phyloP scores from a whole-genome alignment of 2,329 filamentous ascomycete genomes.

The Zasmidium cellare region DNA sequence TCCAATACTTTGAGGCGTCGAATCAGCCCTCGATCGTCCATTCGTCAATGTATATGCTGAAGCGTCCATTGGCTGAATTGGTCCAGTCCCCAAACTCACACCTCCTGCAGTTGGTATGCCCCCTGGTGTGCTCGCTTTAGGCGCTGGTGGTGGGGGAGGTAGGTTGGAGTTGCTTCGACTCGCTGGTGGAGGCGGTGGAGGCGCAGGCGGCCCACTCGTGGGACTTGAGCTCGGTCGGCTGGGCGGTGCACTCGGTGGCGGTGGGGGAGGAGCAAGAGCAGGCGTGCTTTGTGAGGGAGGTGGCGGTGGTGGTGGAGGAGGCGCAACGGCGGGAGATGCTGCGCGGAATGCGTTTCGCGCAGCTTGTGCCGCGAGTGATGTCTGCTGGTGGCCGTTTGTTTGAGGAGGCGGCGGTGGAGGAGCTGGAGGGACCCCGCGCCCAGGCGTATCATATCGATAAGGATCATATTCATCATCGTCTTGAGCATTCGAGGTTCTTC shows the following conservation, averaged over 20 bases:
- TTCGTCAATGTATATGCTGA: conserved; percentile 42
- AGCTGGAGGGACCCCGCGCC: conserved; percentile 53
- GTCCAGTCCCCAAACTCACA: conserved; percentile 14
- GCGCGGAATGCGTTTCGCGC: conserved; percentile 57
- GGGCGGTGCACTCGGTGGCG: conserved; percentile 35
- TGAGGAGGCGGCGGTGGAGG: conserved; percentile 50
- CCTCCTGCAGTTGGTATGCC: conserved; percentile 32
- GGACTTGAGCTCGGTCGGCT: conserved; percentile 21
- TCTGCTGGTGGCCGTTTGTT: conserved; percentile 39
- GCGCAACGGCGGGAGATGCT: conserved; percentile 29
- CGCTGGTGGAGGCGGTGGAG: conserved; percentile 44
- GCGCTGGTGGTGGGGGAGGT: conserved; percentile 31
- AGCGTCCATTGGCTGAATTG: conserved; percentile 22
- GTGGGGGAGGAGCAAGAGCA: conserved; percentile 29
- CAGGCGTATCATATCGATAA: conserved; percentile 17
- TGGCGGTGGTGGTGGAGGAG: conserved; percentile 40
- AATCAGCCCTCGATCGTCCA: conserved; percentile 30
- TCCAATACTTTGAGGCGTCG: conserved; percentile 8
- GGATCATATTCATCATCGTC: conserved; percentile 25
- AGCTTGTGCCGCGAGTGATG: conserved; percentile 59
- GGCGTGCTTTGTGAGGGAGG: conserved; percentile 26
- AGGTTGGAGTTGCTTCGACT: conserved; percentile 28
- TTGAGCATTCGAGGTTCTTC: conserved; percentile 15
- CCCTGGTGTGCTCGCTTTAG: conserved; percentile 28
- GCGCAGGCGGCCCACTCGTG: conserved; percentile 18